Conservation (phyloP, 2,329 filamentous ascomycete species). For the Shiraia bambusicola region DNA sequence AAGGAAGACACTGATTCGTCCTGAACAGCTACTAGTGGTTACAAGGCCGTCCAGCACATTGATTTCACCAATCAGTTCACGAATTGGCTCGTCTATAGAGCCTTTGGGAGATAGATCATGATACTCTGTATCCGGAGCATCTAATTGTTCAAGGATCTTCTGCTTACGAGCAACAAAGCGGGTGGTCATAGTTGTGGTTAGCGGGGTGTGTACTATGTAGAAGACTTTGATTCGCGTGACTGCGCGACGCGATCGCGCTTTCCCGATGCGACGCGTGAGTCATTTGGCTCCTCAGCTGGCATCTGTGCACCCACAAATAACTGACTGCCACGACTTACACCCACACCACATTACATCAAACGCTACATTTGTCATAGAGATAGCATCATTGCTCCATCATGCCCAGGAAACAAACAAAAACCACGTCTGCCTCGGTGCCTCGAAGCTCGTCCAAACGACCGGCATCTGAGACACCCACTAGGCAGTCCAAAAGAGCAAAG, state of each 20-base stretch:
- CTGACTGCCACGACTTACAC: conserved; percentile 1
- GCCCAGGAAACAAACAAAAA: conserved; percentile 32
- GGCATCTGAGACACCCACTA: conserved; percentile 32
- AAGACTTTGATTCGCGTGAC: conserved; percentile 17
- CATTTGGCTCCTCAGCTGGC: conserved; percentile 13
- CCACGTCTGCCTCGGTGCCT: conserved; percentile 14
- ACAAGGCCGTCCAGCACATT: conserved; percentile 75
- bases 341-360: conserved; percentile 10
- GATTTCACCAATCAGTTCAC: conserved; percentile 74
- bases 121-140: conserved; percentile 69
- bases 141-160: conserved; percentile 70
- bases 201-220: background rate
- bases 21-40: conserved; percentile 91
- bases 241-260: conserved; percentile 19
- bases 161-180: conserved; percentile 61
- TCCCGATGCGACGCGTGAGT: conserved; percentile 13
- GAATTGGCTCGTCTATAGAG: conserved; percentile 76
- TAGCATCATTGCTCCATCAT: conserved; percentile 16
- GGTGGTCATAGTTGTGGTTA: conserved; percentile 24
- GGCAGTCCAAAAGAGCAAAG: conserved; percentile 41
- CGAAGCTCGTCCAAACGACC: conserved; percentile 41
- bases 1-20: conserved; percentile 81
- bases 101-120: conserved; percentile 87
- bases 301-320: conserved; percentile 11
- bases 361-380: background rate